Evolutionary conservation across 331 rosid species (phyloP).

Genomic region (Erythrophleum ivorense): DNA sequence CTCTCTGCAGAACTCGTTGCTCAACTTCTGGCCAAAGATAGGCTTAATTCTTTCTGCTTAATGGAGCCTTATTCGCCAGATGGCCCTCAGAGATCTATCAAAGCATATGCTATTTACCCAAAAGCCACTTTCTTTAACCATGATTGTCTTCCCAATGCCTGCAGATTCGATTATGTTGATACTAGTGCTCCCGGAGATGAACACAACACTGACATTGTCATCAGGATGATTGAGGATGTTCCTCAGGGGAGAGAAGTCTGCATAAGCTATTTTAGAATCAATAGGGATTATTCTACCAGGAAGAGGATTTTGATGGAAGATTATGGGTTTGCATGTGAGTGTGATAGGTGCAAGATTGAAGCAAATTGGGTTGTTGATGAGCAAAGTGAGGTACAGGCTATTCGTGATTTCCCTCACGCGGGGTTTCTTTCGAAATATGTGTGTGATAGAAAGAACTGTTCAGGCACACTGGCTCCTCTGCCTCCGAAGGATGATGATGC

Average conservation of each 20-base stretch:
- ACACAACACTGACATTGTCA: constrained; percentile 55
- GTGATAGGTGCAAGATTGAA: constrained; percentile 77
- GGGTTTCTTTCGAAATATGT: constrained; percentile 58
- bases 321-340: constrained; percentile 68
- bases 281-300: constrained; percentile 48
- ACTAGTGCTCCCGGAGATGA: constrained; percentile 24
- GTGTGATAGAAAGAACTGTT: constrained; percentile 56
- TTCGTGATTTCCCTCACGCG: constrained; percentile 51
- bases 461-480: constrained; percentile 71
- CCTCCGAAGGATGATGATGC: constrained; percentile 54
- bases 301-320: constrained; percentile 69
- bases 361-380: constrained; percentile 52
- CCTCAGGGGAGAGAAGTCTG: constrained; percentile 65
- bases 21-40: constrained; percentile 62
- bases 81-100: constrained; percentile 59
- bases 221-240: constrained; percentile 74
- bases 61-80: constrained; percentile 66
- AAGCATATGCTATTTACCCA: constrained; percentile 68
- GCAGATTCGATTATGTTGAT: constrained; percentile 73
- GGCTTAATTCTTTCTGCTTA: constrained; percentile 70
- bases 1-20: constrained; percentile 54
- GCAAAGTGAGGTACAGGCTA: neutral
- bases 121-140: constrained; percentile 69
- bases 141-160: constrained; percentile 80
- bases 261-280: constrained; percentile 73